Evolutionary conservation across 2,329 filamentous ascomycete genomes (phyloP).

Genomic region (Exophiala spinifera): DNA sequence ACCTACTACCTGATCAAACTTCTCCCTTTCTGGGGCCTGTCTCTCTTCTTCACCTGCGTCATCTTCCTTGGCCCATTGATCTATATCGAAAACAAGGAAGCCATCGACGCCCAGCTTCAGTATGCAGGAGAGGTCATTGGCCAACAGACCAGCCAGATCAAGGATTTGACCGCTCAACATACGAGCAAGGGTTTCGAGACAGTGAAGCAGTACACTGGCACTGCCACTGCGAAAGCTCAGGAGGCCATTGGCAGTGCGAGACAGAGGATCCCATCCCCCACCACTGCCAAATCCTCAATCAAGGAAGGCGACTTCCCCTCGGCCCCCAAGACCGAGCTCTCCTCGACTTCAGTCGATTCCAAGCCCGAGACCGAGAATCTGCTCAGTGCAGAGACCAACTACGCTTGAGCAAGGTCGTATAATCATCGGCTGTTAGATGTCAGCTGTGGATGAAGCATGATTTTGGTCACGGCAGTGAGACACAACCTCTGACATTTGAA

Average conservation of each 20-base stretch:
- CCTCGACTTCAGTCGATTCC: constrained; percentile 3
- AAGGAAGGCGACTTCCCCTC: constrained; percentile 52
- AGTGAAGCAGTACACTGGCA: constrained; percentile 57
- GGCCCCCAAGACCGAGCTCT: constrained; percentile 40
- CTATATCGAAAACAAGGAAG: constrained; percentile 64
- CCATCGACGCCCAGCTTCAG: constrained; percentile 60
- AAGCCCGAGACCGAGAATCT: not conserved
- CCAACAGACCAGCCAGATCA: constrained; percentile 58
- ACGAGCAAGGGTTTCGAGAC: constrained; percentile 57
- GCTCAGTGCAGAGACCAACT: constrained; percentile 3
- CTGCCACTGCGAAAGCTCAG: constrained; percentile 60
- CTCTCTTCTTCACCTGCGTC: constrained; percentile 54
- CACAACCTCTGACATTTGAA: not conserved
- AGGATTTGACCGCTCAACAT: constrained; percentile 59
- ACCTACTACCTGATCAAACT: constrained; percentile 65
- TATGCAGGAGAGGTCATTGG: constrained; percentile 54
- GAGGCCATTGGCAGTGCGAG: constrained; percentile 43
- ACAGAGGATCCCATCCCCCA: constrained; percentile 31
- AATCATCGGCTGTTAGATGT: not conserved
- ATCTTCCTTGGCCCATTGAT: constrained; percentile 60
- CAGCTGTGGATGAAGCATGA: not conserved
- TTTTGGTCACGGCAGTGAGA: not conserved
- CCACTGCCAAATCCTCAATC: constrained; percentile 34
- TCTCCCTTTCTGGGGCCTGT: constrained; percentile 63
- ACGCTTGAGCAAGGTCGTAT: not conserved